These are phyloP conservation scores for Verticillium nubilum DNA, from an alignment of 2,329 filamentous ascomycete genomes.

Conservation along the genomic window DNA sequence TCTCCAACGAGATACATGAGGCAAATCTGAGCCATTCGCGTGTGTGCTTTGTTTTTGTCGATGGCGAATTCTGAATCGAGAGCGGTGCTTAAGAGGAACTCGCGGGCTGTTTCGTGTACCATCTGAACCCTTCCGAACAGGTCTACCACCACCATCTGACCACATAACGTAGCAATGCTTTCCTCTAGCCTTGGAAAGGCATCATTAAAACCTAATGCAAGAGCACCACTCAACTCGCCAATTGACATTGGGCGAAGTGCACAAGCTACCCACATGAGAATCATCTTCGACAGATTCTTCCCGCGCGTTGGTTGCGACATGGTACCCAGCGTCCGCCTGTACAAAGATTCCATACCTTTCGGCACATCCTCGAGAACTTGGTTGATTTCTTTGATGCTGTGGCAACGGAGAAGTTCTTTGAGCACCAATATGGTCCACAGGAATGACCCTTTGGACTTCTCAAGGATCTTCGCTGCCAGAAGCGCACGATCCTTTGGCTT, in stretches of 20 bases:
- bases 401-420: constrained; percentile 19
- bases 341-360: constrained; percentile 26
- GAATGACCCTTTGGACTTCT: constrained; percentile 29
- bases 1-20: constrained; percentile 24
- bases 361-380: constrained; percentile 25
- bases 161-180: constrained; percentile 22
- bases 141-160: constrained; percentile 30
- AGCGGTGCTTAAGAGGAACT: constrained; percentile 18
- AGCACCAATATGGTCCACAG: constrained; percentile 28
- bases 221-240: constrained; percentile 25
- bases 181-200: constrained; percentile 19
- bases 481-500: constrained; percentile 11
- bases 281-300: constrained; percentile 25
- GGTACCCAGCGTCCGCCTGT: constrained; percentile 21
- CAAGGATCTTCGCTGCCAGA: constrained; percentile 23
- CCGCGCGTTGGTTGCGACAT: constrained; percentile 21
- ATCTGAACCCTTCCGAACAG: constrained; percentile 23
- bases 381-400: constrained; percentile 22
- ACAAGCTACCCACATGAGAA: constrained; percentile 30
- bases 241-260: constrained; percentile 24
- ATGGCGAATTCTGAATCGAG: constrained; percentile 24
- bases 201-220: constrained; percentile 26
- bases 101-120: constrained; percentile 31
- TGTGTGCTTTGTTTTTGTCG: constrained; percentile 19
- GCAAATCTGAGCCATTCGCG: constrained; percentile 25